phyloP scores from a whole-genome alignment of 257 asterid species.

The Fraxinus cuspidata region DNA sequence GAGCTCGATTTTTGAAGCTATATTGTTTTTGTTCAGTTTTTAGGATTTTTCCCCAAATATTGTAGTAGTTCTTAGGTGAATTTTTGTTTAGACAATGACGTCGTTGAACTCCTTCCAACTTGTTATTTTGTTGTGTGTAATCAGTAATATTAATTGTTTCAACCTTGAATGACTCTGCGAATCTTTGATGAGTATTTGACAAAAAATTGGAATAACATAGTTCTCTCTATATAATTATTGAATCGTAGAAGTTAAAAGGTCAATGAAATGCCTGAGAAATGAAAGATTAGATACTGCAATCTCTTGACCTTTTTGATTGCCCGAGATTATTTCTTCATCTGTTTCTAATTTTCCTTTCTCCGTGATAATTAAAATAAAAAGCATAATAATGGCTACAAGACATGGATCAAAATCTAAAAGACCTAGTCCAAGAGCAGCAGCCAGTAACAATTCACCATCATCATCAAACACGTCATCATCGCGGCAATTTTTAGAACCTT shows the following conservation, averaged over 20 bases:
- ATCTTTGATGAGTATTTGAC: neutral
- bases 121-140: neutral
- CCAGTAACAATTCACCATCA: constrained; percentile 56
- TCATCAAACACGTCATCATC: constrained; percentile 90
- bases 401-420: constrained; percentile 55
- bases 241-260: neutral
- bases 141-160: neutral
- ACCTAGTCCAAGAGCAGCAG: constrained; percentile 43
- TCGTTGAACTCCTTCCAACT: neutral
- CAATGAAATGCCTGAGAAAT: neutral
- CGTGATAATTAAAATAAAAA: constrained; percentile 7
- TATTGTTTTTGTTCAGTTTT: constrained; percentile 23
- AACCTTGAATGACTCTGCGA: neutral
- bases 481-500: constrained; percentile 67
- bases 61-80: neutral
- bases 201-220: neutral
- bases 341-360: neutral
- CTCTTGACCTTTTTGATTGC: neutral
- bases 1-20: constrained; percentile 19
- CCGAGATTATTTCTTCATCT: neutral
- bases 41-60: constrained; percentile 9
- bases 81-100: neutral
- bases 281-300: neutral
- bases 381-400: constrained; percentile 59
- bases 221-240: neutral